Evolutionary conservation across 208 protist species (phyloP).

Genomic region (Acanthamoeba quina): DNA sequence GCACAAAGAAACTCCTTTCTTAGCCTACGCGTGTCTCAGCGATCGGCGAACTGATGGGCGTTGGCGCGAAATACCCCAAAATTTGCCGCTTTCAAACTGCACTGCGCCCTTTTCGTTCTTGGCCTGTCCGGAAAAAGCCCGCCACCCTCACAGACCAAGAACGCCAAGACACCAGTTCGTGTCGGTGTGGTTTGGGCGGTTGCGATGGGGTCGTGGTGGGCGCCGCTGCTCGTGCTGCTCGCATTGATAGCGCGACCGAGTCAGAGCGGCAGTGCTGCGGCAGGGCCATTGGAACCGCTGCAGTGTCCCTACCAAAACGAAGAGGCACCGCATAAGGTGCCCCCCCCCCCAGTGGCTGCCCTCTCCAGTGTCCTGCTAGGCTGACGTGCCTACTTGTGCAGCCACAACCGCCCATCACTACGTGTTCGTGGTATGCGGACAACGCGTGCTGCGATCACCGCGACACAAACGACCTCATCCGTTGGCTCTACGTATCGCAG

Average conservation of each 20-base stretch:
- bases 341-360: not conserved
- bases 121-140: not conserved
- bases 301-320: constrained; percentile 26
- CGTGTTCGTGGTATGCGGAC: constrained; percentile 34
- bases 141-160: too few relatives aligned
- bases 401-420: constrained; percentile 7
- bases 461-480: constrained; percentile 32
- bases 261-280: too few relatives aligned
- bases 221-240: not conserved
- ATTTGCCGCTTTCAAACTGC: not conserved
- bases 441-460: constrained; percentile 6
- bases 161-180: not conserved
- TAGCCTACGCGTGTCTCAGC: not conserved
- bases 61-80: not conserved
- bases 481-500: constrained; percentile 22
- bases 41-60: not conserved
- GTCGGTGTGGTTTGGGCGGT: not conserved
- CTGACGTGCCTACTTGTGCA: not conserved
- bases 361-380: not conserved
- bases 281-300: not conserved
- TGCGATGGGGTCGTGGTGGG: not conserved
- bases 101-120: not conserved
- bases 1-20: not conserved
- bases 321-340: not conserved
- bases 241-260: not conserved